A percentile compares a stretch with the other conserved stretches of the same genome.
Evolutionary conservation across 176 grass and related monocot species (phyloP).

Genomic region (Hyparrhenia diplandra): DNA sequence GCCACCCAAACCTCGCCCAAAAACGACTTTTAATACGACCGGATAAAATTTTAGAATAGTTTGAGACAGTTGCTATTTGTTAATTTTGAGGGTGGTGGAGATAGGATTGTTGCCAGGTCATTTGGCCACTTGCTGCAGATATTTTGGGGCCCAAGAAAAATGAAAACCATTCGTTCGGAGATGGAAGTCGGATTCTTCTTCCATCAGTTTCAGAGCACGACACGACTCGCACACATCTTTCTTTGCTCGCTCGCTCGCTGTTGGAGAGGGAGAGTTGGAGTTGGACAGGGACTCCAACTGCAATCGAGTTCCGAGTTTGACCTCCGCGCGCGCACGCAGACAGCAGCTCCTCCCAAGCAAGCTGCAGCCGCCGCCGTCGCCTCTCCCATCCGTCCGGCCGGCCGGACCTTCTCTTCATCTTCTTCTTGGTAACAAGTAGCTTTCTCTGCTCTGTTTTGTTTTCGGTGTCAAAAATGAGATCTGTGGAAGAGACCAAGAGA

Average conservation of each 20-base stretch:
- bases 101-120: background rate
- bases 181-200: too few relatives aligned
- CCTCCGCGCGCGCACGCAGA: background rate
- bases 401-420: background rate
- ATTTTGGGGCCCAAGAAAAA: background rate
- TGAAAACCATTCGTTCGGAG: background rate
- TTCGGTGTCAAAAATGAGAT: constrained; percentile 28
- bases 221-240: background rate
- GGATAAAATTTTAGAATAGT: too few relatives aligned
- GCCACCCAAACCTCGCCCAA: too few relatives aligned
- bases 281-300: background rate
- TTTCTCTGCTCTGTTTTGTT: background rate
- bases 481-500: constrained; percentile 55
- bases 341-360: background rate
- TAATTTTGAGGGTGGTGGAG: too few relatives aligned
- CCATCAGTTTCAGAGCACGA: background rate
- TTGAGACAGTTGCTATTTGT: too few relatives aligned
- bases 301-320: background rate
- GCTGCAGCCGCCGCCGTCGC: background rate
- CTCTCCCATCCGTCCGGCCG: background rate
- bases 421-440: background rate
- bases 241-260: too few relatives aligned
- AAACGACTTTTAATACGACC: too few relatives aligned
- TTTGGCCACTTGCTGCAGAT: background rate
- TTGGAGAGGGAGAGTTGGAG: background rate